Conservation (phyloP, 768 basidiomycete genomes). For the Lyophyllum semitale region DNA sequence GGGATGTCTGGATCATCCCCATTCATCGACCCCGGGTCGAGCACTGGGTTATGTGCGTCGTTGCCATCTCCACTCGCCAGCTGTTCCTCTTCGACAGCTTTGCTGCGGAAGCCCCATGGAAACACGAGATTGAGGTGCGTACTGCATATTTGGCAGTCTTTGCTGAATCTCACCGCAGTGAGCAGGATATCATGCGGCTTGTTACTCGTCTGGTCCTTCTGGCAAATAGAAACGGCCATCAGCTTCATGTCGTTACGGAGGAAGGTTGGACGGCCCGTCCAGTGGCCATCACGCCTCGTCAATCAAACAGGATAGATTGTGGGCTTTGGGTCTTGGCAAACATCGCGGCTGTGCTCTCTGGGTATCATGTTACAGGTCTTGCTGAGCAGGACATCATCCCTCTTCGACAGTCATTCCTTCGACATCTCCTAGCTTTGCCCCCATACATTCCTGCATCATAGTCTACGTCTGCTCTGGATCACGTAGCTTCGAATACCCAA, state of each 20-base stretch:
- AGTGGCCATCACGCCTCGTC: background rate
- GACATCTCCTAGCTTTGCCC: too few species aligned
- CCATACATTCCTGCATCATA: too few species aligned
- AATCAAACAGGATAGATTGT: conserved; percentile 21
- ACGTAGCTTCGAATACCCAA: too few species aligned
- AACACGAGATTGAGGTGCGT: conserved; percentile 7
- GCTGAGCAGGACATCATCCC: conserved; percentile 21
- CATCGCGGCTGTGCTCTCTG: conserved; percentile 21
- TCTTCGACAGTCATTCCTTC: too few species aligned
- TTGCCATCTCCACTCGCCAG: conserved; percentile 7
- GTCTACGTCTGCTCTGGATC: too few species aligned
- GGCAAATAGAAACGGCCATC: conserved; percentile 9
- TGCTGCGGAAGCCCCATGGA: conserved; percentile 7
- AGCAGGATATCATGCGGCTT: conserved; percentile 13
- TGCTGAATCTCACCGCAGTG: background rate
- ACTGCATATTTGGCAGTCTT: background rate
- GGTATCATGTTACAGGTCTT: conserved; percentile 14
- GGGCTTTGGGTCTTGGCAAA: conserved; percentile 25
- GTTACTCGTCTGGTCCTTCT: conserved; percentile 5
- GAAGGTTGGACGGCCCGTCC: conserved; percentile 14
- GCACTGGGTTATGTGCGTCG: conserved; percentile 36
- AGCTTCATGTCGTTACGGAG: conserved; percentile 1
- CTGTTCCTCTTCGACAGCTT: conserved; percentile 36
- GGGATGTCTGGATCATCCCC: conserved; percentile 36
- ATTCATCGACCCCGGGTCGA: conserved; percentile 26